Conservation (phyloP, 495 filamentous ascomycete genomes). For the Penicillium robsamsonii region DNA sequence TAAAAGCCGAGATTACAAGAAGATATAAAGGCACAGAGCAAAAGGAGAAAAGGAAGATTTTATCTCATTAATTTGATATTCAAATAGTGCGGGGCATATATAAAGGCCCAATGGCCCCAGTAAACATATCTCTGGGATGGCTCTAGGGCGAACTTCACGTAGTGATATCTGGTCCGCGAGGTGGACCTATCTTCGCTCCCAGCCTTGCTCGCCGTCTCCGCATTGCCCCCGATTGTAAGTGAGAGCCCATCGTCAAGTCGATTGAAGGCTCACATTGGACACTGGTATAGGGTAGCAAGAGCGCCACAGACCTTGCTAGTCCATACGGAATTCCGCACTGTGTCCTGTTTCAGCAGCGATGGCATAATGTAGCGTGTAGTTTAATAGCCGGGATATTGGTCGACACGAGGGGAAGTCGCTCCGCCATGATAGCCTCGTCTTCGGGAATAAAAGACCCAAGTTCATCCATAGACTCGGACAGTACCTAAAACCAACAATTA, state of each 20-base stretch:
- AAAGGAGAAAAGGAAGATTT: not conserved
- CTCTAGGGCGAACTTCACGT: not conserved
- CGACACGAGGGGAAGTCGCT: not conserved
- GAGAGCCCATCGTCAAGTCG: not conserved
- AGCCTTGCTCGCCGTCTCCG: not conserved
- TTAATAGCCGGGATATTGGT: not conserved
- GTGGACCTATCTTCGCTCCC: not conserved
- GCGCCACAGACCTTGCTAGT: not conserved
- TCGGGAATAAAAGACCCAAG: not conserved
- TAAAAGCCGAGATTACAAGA: not conserved
- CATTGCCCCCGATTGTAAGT: not conserved
- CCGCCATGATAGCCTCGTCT: not conserved
- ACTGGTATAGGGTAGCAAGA: not conserved
- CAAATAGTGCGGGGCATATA: not conserved
- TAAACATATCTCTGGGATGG: no score
- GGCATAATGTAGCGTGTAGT: not conserved
- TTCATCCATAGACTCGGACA: conserved; percentile 29
- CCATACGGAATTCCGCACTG: no score
- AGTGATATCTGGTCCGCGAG: not conserved
- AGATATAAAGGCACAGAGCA: not conserved
- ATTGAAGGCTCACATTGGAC: not conserved
- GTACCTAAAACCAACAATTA: conserved; percentile 19
- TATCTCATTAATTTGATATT: not conserved
- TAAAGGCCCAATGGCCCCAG: not conserved
- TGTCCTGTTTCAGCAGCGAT: not conserved